phyloP scores from a whole-genome alignment of 2,329 filamentous ascomycete genomes.

The Talaromyces atroroseus region DNA sequence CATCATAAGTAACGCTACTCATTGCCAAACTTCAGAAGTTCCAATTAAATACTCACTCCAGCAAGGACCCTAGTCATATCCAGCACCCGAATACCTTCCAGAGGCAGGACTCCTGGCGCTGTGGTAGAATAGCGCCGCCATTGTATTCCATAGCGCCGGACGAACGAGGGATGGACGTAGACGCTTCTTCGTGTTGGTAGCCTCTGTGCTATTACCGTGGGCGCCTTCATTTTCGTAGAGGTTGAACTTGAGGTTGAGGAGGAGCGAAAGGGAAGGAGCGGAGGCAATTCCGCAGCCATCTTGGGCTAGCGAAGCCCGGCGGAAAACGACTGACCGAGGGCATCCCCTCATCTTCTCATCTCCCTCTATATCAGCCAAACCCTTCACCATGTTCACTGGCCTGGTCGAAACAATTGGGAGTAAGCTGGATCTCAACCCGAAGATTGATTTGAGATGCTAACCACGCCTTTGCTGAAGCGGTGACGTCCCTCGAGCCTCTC shows the following conservation, averaged over 20 bases:
- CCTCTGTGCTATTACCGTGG: slow-evolving; percentile 20
- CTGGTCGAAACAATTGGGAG: slow-evolving; percentile 90
- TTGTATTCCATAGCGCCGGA: slow-evolving; percentile 13
- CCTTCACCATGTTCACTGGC: slow-evolving; percentile 81
- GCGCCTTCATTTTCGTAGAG: slow-evolving; percentile 1
- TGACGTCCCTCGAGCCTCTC: slow-evolving; percentile 73
- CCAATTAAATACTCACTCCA: slow-evolving; percentile 58
- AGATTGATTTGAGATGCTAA: slow-evolving; percentile 27
- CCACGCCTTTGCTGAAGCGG: slow-evolving; percentile 53
- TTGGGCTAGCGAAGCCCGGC: background rate
- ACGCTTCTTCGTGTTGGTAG: slow-evolving; percentile 5
- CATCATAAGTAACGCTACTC: slow-evolving; percentile 5
- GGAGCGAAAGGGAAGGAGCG: background rate
- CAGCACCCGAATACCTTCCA: slow-evolving; percentile 81
- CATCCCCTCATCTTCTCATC: too few species aligned
- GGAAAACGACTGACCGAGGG: background rate
- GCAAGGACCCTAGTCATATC: slow-evolving; percentile 97
- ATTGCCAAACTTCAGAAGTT: background rate
- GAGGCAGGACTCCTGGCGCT: slow-evolving; percentile 53
- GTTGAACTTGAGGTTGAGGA: too few species aligned
- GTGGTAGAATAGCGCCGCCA: slow-evolving; percentile 39
- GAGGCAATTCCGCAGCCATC: background rate
- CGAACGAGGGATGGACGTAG: background rate
- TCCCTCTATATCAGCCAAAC: slow-evolving; percentile 13
- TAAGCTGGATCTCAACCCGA: slow-evolving; percentile 44